phyloP scores from a whole-genome alignment of 139 green algal genomes.

The Tetraselmis striata region DNA sequence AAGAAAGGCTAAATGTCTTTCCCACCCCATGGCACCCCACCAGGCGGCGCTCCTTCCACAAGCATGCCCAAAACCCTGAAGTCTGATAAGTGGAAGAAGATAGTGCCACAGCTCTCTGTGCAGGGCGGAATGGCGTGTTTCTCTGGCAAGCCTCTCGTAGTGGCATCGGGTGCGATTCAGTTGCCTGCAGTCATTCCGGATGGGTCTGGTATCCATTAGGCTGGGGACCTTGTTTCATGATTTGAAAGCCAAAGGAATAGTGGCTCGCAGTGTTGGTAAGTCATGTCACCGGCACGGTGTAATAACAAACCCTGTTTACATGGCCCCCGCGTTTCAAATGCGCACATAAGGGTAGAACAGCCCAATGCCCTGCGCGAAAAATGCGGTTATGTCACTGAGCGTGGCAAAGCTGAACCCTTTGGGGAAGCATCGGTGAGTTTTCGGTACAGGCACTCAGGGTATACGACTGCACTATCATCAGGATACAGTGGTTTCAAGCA shows the following conservation, averaged over 20 bases:
- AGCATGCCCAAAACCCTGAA: slow-evolving; percentile 34
- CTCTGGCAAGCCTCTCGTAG: slow-evolving; percentile 27
- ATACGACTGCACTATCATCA: neutral
- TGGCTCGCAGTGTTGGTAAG: no score
- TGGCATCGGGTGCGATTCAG: slow-evolving; percentile 19
- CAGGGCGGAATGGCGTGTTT: slow-evolving; percentile 18
- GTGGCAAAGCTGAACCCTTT: neutral
- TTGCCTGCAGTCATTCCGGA: slow-evolving; percentile 33
- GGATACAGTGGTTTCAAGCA: no score
- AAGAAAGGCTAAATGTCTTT: no score
- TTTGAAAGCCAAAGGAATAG: no score
- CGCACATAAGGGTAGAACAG: no score
- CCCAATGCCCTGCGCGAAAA: no score
- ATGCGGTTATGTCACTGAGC: neutral
- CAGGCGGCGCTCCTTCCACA: slow-evolving; percentile 10
- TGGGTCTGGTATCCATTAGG: slow-evolving; percentile 32
- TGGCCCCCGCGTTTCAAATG: no score
- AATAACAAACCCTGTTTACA: no score
- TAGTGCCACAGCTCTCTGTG: slow-evolving; percentile 22
- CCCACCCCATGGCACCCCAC: neutral
- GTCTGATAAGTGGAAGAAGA: slow-evolving; percentile 34
- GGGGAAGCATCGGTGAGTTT: neutral
- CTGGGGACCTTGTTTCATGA: no score
- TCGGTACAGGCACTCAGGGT: neutral
- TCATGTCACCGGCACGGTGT: no score